These are phyloP conservation scores for Cryomyces minteri DNA, from an alignment of 495 filamentous ascomycete genomes.

Conservation along the genomic window DNA sequence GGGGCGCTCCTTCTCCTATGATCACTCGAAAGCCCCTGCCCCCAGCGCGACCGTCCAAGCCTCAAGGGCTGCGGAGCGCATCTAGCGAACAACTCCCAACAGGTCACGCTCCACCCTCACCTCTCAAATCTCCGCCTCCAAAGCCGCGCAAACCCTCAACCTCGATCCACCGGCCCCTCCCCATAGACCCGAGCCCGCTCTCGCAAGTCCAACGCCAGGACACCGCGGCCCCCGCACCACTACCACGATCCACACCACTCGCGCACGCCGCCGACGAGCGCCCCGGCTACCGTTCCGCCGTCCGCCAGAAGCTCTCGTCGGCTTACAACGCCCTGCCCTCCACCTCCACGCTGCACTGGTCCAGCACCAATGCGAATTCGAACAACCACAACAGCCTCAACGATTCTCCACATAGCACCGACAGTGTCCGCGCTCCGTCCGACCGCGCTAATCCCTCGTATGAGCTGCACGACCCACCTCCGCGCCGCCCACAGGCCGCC, in stretches of 20 bases:
- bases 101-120: neutral
- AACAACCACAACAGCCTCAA: neutral
- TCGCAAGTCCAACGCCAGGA: slow-evolving; percentile 1
- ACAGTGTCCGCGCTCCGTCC: too few relatives aligned
- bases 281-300: slow-evolving; percentile 16
- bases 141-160: slow-evolving; percentile 13
- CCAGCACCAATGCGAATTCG: neutral
- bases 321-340: slow-evolving; percentile 32
- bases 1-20: slow-evolving; percentile 1
- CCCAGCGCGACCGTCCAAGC: slow-evolving; percentile 18
- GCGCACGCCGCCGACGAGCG: slow-evolving; percentile 3
- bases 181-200: neutral
- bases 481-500: neutral
- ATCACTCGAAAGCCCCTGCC: slow-evolving; percentile 7
- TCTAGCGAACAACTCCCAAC: slow-evolving; percentile 2
- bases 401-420: too few relatives aligned
- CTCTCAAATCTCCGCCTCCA: slow-evolving; percentile 12
- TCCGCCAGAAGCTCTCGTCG: slow-evolving; percentile 21
- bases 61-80: slow-evolving; percentile 15
- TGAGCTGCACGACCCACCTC: neutral
- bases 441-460: neutral
- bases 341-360: slow-evolving; percentile 9
- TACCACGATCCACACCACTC: neutral
- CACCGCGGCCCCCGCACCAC: neutral
- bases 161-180: slow-evolving; percentile 2